A percentile compares a stretch with the other conserved stretches of the same genome.
phyloP scores from a whole-genome alignment of 164 flowering plant species.

The Euptelea pleiosperma region DNA sequence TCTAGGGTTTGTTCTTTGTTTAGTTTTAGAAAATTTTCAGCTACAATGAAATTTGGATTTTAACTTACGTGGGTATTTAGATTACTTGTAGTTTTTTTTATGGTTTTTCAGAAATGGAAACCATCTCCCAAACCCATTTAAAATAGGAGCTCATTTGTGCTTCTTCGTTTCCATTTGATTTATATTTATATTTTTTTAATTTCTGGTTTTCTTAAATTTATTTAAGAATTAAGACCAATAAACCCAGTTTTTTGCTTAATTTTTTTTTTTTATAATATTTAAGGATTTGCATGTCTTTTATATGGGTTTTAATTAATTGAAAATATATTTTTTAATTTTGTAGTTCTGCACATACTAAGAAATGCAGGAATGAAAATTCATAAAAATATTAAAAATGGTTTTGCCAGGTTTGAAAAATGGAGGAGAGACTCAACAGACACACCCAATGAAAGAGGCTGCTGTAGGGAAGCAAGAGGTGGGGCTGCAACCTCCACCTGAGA shows the following conservation, averaged over 20 bases:
- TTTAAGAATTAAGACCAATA: too few species aligned
- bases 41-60: too few species aligned
- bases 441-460: slow-evolving; percentile 11
- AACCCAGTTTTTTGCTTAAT: too few species aligned
- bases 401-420: slow-evolving; percentile 16
- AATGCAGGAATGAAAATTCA: neutral
- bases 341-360: neutral
- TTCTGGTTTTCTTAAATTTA: too few species aligned
- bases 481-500: slow-evolving; percentile 27
- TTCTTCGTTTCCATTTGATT: too few species aligned
- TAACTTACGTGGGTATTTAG: too few species aligned
- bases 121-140: too few species aligned
- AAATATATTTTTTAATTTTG: neutral
- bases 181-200: neutral
- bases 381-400: neutral
- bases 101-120: too few species aligned
- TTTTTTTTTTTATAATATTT: neutral
- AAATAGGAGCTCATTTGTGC: too few species aligned
- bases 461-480: slow-evolving; percentile 18
- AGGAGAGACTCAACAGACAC: slow-evolving; percentile 8
- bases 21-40: too few species aligned
- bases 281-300: neutral
- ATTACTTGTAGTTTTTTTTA: too few species aligned
- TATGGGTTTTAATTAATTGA: neutral
- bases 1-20: neutral